Evolutionary conservation across 2,329 filamentous ascomycete genomes (phyloP).

Genomic region (Apiospora pterosperma): DNA sequence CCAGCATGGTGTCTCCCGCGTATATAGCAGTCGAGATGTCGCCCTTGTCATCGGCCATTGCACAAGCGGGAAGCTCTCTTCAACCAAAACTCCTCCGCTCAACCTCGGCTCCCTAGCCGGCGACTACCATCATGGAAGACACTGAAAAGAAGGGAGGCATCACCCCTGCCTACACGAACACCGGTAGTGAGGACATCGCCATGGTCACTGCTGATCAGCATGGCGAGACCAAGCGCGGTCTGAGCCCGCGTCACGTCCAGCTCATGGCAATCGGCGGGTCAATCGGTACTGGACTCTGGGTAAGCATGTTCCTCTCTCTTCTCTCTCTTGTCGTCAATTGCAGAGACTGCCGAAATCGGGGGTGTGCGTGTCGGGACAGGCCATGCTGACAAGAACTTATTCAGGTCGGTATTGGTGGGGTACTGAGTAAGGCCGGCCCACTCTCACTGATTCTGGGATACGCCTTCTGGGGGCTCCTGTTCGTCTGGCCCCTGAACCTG

Average conservation of each 20-base stretch:
- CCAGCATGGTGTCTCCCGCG: neutral
- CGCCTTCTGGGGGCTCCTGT: conserved; percentile 40
- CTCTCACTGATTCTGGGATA: conserved; percentile 42
- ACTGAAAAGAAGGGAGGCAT: conserved; percentile 7
- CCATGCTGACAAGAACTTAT: neutral
- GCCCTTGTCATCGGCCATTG: neutral
- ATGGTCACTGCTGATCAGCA: conserved; percentile 1
- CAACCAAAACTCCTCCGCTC: neutral
- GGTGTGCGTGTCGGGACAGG: neutral
- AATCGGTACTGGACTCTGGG: conserved; percentile 42
- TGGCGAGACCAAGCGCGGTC: conserved; percentile 20
- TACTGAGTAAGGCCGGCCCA: conserved; percentile 38
- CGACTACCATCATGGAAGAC: neutral
- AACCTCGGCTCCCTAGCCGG: neutral
- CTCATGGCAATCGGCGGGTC: conserved; percentile 47
- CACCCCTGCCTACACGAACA: conserved; percentile 4
- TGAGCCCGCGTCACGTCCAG: conserved; percentile 40
- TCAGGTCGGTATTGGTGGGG: conserved; percentile 39
- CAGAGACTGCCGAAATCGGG: neutral
- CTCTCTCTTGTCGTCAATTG: neutral
- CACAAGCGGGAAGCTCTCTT: neutral
- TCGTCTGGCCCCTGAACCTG: conserved; percentile 41
- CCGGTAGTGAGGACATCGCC: conserved; percentile 6
- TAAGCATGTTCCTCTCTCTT: conserved; percentile 10
- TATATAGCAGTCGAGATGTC: neutral